A percentile compares a stretch with the other conserved stretches of the same genome.
Evolutionary conservation across 352 stramenopile species (phyloP).

Genomic region (Paralagenidium karlingii): DNA sequence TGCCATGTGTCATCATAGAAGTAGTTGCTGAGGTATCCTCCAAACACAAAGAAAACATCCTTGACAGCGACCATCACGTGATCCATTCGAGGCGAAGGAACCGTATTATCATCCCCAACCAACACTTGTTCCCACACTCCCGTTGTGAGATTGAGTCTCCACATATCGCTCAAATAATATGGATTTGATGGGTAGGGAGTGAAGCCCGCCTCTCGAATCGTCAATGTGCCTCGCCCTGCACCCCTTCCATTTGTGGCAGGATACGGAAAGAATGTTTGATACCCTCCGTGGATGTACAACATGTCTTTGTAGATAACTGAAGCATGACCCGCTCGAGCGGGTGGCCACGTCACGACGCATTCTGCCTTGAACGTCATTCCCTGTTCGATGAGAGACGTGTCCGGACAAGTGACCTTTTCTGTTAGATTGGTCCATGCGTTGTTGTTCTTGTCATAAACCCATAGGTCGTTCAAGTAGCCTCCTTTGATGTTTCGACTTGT

Average conservation of each 20-base stretch:
- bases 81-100: slow-evolving; percentile 63
- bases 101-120: slow-evolving; percentile 4
- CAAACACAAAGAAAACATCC: slow-evolving; percentile 86
- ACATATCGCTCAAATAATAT: slow-evolving; percentile 93
- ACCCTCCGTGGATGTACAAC: slow-evolving; percentile 88
- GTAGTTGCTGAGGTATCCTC: slow-evolving; percentile 89
- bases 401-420: slow-evolving; percentile 45
- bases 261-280: slow-evolving; percentile 93
- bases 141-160: slow-evolving; percentile 86
- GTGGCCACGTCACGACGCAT: slow-evolving; percentile 84
- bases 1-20: slow-evolving; percentile 94
- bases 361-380: slow-evolving; percentile 40
- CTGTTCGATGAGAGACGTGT: slow-evolving; percentile 34
- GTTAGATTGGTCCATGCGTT: slow-evolving; percentile 66
- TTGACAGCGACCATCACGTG: slow-evolving; percentile 64
- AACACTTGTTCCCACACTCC: slow-evolving; percentile 71
- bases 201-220: slow-evolving; percentile 34
- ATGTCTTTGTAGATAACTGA: slow-evolving; percentile 56
- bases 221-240: slow-evolving; percentile 46
- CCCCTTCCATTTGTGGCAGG: slow-evolving; percentile 79
- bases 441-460: slow-evolving; percentile 56
- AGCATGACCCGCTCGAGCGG: slow-evolving; percentile 75
- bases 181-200: slow-evolving; percentile 84
- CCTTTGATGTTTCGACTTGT: slow-evolving; percentile 67
- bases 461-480: slow-evolving; percentile 93